Evolutionary conservation across 2,329 filamentous ascomycete genomes (phyloP), one percentile per base, ranked within the genome.

Genomic region (Xylaria sp.): DNA sequence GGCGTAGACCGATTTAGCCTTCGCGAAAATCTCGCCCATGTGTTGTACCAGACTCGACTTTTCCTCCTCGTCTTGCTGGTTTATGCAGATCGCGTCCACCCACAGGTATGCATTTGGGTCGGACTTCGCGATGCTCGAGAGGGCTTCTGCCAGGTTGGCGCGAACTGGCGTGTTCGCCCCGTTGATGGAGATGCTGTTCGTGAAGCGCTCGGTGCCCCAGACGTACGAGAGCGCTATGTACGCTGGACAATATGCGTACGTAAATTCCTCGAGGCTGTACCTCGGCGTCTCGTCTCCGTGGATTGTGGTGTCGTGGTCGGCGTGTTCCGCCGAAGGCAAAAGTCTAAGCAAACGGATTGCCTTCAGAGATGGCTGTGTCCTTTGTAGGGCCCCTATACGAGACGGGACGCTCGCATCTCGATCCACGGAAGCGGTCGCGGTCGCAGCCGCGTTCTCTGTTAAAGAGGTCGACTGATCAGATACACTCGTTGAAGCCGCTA

Each of bases 51-150:
- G 18, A 4, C 4, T 37, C 2, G 69, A 66, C 39, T 69, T 71
- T 23, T 71, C 69, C 20, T 54, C 23, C 5, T 69, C 63, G 9
- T 66, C 66, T 39, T 60, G 48, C n/a, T 71, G 69, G 13, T 71
- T 69, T 25, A 69, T 71, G 48, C 69, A 69, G 23, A 71, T 57
- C 5, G 58, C 46, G 37, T 69, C 69, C n/a, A 48, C 63, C 63
- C 66, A 71, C 1, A 71, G 7, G 23, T 69, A 66, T 0, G 10
- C 48, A 4, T 39, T 39, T 1, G 63, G 54, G 23, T 69, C 59
- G n/a, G 46, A 63, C 10, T 52, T 28, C 23, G 23, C 18, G 51
- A 66, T 54, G 13, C 50, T 63, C 2, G 55, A 46, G 13, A 71
- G 51, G 15, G 69, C 69, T 18, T 50, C 58, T 15, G n/a, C 44